These are phyloP conservation scores for Talaromyces stipitatus DNA, from an alignment of 495 filamentous ascomycete species.

Conservation along the genomic window DNA sequence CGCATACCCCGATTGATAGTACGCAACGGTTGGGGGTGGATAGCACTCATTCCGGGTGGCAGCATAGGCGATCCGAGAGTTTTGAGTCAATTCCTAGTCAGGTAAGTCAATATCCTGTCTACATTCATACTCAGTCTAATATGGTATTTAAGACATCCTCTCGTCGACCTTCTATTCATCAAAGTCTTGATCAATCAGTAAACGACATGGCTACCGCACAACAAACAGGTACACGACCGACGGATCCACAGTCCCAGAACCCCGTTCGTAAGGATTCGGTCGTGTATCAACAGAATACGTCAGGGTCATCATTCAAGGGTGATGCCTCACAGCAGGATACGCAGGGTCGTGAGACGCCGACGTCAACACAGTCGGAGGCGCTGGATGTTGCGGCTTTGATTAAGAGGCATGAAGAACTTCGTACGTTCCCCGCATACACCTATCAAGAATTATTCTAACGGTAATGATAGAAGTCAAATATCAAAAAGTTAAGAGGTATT, in stretches of 20 bases:
- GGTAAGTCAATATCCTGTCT: background rate
- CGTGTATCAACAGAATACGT: constrained; percentile 3
- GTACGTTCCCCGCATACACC: constrained; percentile 38
- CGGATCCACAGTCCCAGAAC: constrained; percentile 14
- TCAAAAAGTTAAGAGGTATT: constrained; percentile 93
- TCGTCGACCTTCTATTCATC: background rate
- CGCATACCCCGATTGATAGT: background rate
- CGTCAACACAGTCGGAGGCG: constrained; percentile 36
- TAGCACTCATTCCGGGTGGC: constrained; percentile 9
- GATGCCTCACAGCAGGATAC: constrained; percentile 26
- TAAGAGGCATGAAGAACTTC: constrained; percentile 53
- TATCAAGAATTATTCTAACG: constrained; percentile 9
- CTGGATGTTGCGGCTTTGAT: constrained; percentile 36
- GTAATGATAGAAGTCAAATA: constrained; percentile 72
- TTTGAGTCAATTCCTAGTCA: constrained; percentile 2
- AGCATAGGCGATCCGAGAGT: constrained; percentile 2
- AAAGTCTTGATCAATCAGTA: background rate
- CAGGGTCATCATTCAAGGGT: constrained; percentile 15
- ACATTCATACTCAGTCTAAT: background rate
- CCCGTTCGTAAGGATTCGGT: constrained; percentile 3
- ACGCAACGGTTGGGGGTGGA: background rate
- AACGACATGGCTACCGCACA: constrained; percentile 24
- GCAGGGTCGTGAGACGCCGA: constrained; percentile 52
- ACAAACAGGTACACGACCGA: constrained; percentile 30
- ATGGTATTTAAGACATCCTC: background rate